Evolutionary conservation across 2,329 filamentous ascomycete species (phyloP).

Genomic region (Cucurbitaria berberidis): DNA sequence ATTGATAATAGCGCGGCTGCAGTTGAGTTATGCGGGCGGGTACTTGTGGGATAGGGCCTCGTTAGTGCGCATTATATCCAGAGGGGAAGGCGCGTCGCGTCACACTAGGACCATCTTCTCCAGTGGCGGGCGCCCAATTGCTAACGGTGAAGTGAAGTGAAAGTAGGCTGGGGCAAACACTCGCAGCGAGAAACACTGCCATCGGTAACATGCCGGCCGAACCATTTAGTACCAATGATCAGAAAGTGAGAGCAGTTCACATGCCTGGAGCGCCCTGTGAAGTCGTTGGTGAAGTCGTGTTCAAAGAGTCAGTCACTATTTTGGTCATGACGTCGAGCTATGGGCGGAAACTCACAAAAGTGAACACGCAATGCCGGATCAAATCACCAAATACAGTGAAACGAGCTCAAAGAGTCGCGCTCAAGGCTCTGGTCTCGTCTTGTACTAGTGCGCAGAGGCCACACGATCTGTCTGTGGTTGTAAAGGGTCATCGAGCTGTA

Average conservation of each 20-base stretch:
- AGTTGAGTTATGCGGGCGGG: background rate
- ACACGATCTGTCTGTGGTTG: background rate
- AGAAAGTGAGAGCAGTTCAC: conserved; percentile 1
- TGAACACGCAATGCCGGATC: background rate
- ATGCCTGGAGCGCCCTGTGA: background rate
- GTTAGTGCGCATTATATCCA: background rate
- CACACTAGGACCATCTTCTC: background rate
- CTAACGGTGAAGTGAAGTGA: background rate
- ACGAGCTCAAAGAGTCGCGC: background rate
- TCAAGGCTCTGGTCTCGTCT: background rate
- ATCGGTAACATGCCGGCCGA: conserved; percentile 1
- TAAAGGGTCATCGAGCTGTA: background rate
- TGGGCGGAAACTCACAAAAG: background rate
- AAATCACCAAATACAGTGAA: background rate
- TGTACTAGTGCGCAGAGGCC: too few relatives aligned
- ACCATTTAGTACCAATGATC: background rate
- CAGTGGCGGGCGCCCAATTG: background rate
- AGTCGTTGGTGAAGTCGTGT: background rate
- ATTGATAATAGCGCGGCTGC: background rate
- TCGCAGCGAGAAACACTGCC: conserved; percentile 3
- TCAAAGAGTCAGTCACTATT: background rate
- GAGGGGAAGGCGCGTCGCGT: background rate
- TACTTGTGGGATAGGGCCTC: background rate
- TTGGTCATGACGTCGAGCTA: conserved; percentile 7
- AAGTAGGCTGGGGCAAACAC: background rate